Evolutionary conservation across 2,329 filamentous ascomycete species (phyloP).

Genomic region (Fusarium sp.): DNA sequence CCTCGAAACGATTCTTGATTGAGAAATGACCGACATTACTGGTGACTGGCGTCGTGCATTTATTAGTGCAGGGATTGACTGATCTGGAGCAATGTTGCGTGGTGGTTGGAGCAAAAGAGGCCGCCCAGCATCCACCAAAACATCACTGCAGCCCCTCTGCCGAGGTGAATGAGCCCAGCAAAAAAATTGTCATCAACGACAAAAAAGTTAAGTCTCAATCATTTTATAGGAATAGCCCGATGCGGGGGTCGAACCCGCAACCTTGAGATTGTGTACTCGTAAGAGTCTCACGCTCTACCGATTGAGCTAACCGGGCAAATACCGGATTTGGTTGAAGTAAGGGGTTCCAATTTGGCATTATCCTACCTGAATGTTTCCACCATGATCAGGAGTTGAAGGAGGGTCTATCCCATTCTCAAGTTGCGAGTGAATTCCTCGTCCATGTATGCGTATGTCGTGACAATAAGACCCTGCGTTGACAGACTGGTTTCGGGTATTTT

Average conservation of each 20-base stretch:
- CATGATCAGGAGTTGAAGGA: background rate
- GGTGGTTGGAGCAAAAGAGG: background rate
- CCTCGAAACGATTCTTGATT: background rate
- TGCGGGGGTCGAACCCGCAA: constrained; percentile 65
- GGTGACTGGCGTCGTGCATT: background rate
- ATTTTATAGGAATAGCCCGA: constrained; percentile 45
- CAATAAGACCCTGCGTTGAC: background rate
- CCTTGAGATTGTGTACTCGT: constrained; percentile 62
- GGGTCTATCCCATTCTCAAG: background rate
- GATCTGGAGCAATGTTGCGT: background rate
- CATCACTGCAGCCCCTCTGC: background rate
- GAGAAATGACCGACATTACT: background rate
- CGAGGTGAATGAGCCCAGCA: background rate
- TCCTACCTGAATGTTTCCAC: background rate
- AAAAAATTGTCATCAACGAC: background rate
- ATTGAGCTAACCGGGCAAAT: constrained; percentile 51
- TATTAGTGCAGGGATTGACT: background rate
- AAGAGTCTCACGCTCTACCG: constrained; percentile 77
- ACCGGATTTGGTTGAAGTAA: background rate
- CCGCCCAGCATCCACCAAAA: background rate
- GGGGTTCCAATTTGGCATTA: background rate
- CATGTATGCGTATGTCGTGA: background rate
- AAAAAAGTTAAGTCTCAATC: background rate
- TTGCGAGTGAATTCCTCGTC: background rate
- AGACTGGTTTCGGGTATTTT: background rate